Percentiles rank a stretch among this genome's conserved stretches.
phyloP scores from a whole-genome alignment of 2,329 filamentous ascomycete species.

The Penicillium sp. region DNA sequence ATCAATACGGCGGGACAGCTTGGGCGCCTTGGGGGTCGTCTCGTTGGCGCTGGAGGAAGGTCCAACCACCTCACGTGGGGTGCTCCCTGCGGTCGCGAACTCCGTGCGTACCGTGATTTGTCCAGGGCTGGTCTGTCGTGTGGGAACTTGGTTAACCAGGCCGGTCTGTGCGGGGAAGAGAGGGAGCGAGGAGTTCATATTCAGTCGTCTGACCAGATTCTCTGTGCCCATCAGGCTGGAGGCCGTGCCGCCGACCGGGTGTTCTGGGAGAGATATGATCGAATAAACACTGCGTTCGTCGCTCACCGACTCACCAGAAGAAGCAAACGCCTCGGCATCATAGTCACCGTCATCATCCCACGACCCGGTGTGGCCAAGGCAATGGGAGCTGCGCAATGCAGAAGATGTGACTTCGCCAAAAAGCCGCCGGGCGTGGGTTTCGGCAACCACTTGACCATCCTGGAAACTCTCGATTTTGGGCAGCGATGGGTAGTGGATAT shows the following conservation, averaged over 20 bases:
- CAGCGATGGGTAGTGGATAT: constrained; percentile 47
- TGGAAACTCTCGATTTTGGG: constrained; percentile 42
- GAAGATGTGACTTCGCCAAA: constrained; percentile 65
- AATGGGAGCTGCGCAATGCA: constrained; percentile 55
- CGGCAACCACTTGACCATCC: constrained; percentile 27
- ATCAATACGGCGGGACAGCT: constrained; percentile 42
- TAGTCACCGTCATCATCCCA: constrained; percentile 37
- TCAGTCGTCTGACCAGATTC: constrained; percentile 50
- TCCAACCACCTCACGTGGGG: constrained; percentile 14
- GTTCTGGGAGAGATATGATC: constrained; percentile 40
- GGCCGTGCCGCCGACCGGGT: constrained; percentile 41
- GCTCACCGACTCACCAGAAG: constrained; percentile 45
- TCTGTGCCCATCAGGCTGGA: constrained; percentile 52
- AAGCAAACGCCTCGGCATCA: constrained; percentile 43
- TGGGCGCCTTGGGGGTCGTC: constrained; percentile 35
- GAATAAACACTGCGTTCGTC: constrained; percentile 41
- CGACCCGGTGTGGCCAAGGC: constrained; percentile 41
- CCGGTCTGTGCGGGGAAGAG: constrained; percentile 33
- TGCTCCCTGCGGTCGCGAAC: constrained; percentile 25
- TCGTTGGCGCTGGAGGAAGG: constrained; percentile 24
- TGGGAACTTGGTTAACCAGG: constrained; percentile 32
- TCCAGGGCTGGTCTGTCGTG: constrained; percentile 35
- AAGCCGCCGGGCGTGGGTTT: constrained; percentile 47
- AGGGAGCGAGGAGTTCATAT: constrained; percentile 49
- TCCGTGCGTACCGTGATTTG: constrained; percentile 19